Conservation (phyloP, 2,329 filamentous ascomycete genomes). For the Tolypocladium endophyticum region DNA sequence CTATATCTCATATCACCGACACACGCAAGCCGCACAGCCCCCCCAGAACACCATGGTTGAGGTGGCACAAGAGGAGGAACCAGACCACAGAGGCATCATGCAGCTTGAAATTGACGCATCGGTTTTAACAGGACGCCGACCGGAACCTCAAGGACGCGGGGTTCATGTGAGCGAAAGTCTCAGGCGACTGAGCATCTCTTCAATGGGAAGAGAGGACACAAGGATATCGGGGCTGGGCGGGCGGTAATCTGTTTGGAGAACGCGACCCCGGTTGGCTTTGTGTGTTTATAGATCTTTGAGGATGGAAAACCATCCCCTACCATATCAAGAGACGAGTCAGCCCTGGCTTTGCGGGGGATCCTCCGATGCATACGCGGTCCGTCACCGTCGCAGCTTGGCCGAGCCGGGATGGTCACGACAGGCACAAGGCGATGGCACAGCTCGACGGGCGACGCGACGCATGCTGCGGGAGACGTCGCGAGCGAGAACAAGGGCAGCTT, state of each 20-base stretch:
- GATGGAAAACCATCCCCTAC: slow-evolving; percentile 31
- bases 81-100: neutral
- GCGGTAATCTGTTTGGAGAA: slow-evolving; percentile 7
- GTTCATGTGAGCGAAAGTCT: slow-evolving; percentile 12
- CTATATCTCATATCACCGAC: neutral
- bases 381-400: neutral
- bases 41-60: neutral
- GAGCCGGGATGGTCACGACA: neutral
- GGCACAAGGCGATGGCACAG: neutral
- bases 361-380: neutral
- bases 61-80: neutral
- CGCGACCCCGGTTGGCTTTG: slow-evolving; percentile 16
- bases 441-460: neutral
- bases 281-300: slow-evolving; percentile 34
- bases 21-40: neutral
- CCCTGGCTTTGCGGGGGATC: neutral
- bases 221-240: slow-evolving; percentile 9
- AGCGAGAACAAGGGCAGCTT: neutral
- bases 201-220: slow-evolving; percentile 21
- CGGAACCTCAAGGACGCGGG: slow-evolving; percentile 17
- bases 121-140: slow-evolving; percentile 16
- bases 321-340: slow-evolving; percentile 27
- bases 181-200: slow-evolving; percentile 20
- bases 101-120: slow-evolving; percentile 16
- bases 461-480: neutral